Conservation (phyloP, 176 grass and related monocot species). For the Dendrocalamus sinicus region DNA sequence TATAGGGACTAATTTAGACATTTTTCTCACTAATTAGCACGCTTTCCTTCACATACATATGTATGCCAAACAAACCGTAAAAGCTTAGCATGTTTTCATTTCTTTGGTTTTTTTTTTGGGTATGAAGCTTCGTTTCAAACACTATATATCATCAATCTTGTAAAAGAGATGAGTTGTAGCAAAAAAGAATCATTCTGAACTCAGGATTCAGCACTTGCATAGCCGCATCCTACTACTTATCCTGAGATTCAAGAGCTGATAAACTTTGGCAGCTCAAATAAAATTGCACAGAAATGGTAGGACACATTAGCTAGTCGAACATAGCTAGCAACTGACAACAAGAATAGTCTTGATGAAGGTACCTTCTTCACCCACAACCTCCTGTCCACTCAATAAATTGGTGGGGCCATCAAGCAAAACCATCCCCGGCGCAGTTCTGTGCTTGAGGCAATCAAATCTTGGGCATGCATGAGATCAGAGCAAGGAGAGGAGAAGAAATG, state of each 20-base stretch:
- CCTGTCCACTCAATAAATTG: constrained; percentile 30
- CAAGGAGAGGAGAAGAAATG: neutral
- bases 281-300: constrained; percentile 7
- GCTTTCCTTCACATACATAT: neutral
- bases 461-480: neutral
- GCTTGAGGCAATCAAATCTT: constrained; percentile 23
- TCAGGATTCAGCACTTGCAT: neutral
- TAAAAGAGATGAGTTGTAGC: neutral
- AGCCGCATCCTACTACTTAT: neutral
- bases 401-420: constrained; percentile 31
- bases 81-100: neutral
- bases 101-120: neutral
- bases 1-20: neutral
- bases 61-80: neutral
- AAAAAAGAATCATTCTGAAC: neutral
- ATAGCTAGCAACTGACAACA: constrained; percentile 29
- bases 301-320: neutral
- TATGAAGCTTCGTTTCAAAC: neutral
- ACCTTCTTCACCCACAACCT: neutral
- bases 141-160: neutral
- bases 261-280: neutral
- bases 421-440: neutral
- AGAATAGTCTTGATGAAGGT: constrained; percentile 27
- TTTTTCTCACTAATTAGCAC: neutral
- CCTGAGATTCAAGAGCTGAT: neutral